Conservation (phyloP, 75 land plant species). For the Cryptomeria japonica region DNA sequence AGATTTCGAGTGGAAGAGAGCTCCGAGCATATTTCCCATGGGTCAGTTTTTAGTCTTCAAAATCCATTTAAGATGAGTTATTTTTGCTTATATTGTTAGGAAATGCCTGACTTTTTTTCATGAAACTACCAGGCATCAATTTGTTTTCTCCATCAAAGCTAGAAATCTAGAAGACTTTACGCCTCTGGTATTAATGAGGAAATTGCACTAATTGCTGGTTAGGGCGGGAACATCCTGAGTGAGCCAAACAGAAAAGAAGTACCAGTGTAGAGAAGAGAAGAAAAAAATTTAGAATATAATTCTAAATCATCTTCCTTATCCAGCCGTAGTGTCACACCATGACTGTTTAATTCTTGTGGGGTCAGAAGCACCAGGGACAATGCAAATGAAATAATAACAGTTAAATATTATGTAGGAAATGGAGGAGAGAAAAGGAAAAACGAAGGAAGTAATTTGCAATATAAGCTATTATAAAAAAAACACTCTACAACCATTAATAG, state of each 20-base stretch:
- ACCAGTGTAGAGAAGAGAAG: not conserved
- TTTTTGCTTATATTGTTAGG: too few species aligned
- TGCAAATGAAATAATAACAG: not conserved
- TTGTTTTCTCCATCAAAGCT: not conserved
- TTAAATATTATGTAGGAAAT: not conserved
- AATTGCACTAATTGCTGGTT: not conserved
- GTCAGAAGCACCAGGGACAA: not conserved
- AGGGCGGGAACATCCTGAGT: not conserved
- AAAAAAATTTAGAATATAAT: not conserved
- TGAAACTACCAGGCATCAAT: not conserved
- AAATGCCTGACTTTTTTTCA: not conserved
- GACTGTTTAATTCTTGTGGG: not conserved
- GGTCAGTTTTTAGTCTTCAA: not conserved
- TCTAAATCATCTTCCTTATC: not conserved
- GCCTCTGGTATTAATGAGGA: not conserved
- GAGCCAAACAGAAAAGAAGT: not conserved
- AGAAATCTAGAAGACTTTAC: not conserved
- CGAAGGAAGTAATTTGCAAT: not conserved
- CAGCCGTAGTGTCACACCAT: not conserved
- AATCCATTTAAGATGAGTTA: not conserved
- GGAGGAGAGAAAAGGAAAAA: not conserved
- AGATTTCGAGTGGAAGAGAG: not conserved
- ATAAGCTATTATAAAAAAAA: not conserved
- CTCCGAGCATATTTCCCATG: not conserved
- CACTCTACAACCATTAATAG: not conserved